These are phyloP conservation scores for Arabis alpina DNA, from an alignment of 345 rosid species.

Conservation along the genomic window DNA sequence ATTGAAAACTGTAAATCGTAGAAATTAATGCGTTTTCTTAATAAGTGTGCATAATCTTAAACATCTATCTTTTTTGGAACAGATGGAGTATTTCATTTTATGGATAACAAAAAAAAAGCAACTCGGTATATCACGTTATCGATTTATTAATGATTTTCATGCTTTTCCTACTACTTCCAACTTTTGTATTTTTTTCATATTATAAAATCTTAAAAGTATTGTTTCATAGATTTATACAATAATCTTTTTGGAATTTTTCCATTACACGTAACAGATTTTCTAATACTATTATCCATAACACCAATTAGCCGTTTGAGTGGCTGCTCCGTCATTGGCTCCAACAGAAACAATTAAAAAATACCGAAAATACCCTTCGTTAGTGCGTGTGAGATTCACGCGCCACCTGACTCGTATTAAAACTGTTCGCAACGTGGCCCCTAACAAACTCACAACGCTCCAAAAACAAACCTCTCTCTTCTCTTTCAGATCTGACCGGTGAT, in stretches of 20 bases:
- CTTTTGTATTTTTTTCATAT: neutral
- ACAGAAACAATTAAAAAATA: neutral
- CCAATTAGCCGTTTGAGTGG: constrained; percentile 37
- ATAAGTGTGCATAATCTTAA: no score
- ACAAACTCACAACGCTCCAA: constrained; percentile 41
- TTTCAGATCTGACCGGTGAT: constrained; percentile 38
- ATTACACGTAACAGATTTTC: no score
- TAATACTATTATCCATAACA: neutral
- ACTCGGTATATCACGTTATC: constrained; percentile 35
- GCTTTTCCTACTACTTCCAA: constrained; percentile 19
- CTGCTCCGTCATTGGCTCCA: constrained; percentile 30
- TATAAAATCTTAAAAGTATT: neutral
- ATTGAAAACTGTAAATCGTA: no score
- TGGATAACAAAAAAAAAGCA: neutral
- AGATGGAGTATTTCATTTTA: neutral
- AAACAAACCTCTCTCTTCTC: constrained; percentile 3
- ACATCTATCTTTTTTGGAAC: no score
- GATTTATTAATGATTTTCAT: constrained; percentile 14
- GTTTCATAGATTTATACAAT: neutral
- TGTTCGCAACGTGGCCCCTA: constrained; percentile 7
- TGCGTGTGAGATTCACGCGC: constrained; percentile 35
- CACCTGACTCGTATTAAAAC: constrained; percentile 32
- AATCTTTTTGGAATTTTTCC: constrained; percentile 19
- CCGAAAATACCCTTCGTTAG: neutral
- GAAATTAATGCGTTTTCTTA: no score